These are phyloP conservation scores for Lactarius akahatsu DNA, from an alignment of 768 basidiomycete genomes.

Conservation along the genomic window DNA sequence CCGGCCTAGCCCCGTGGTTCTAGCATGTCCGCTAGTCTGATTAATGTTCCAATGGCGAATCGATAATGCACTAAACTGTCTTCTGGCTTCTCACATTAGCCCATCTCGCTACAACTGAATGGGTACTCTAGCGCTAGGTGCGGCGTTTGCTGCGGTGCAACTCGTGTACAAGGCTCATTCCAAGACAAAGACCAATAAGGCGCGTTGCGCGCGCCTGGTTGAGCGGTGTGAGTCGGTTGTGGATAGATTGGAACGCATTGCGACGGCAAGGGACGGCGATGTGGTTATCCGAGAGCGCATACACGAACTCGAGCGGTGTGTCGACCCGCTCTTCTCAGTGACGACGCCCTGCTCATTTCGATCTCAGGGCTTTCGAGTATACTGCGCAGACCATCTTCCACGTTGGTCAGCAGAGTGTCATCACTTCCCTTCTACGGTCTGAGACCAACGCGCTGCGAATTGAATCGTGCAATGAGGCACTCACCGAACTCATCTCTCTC, in stretches of 20 bases:
- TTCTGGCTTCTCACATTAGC: background rate
- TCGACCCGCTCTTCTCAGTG: background rate
- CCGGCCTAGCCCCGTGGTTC: background rate
- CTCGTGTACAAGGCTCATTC: slow-evolving; percentile 27
- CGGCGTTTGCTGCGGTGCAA: slow-evolving; percentile 28
- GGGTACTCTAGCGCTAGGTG: slow-evolving; percentile 23
- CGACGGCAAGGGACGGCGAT: slow-evolving; percentile 12
- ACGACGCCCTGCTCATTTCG: background rate
- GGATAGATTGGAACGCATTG: slow-evolving; percentile 24
- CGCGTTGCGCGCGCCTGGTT: slow-evolving; percentile 29
- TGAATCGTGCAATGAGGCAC: slow-evolving; percentile 27
- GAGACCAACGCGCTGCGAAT: slow-evolving; percentile 25
- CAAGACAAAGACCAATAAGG: slow-evolving; percentile 28
- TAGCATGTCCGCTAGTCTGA: background rate
- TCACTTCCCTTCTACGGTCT: slow-evolving; percentile 24
- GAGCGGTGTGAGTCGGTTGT: slow-evolving; percentile 27
- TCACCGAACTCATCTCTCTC: slow-evolving; percentile 25
- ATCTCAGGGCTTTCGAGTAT: slow-evolving; percentile 23
- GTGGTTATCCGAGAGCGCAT: slow-evolving; percentile 18
- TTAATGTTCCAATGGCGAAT: background rate
- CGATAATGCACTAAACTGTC: background rate
- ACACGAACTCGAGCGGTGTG: slow-evolving; percentile 23
- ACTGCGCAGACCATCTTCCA: slow-evolving; percentile 20
- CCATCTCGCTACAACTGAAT: slow-evolving; percentile 2
- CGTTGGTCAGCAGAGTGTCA: slow-evolving; percentile 27